Evolutionary conservation across 2,329 filamentous ascomycete genomes (phyloP), one percentile per base, ranked within the genome.

Genomic region (Fusarium sp.): DNA sequence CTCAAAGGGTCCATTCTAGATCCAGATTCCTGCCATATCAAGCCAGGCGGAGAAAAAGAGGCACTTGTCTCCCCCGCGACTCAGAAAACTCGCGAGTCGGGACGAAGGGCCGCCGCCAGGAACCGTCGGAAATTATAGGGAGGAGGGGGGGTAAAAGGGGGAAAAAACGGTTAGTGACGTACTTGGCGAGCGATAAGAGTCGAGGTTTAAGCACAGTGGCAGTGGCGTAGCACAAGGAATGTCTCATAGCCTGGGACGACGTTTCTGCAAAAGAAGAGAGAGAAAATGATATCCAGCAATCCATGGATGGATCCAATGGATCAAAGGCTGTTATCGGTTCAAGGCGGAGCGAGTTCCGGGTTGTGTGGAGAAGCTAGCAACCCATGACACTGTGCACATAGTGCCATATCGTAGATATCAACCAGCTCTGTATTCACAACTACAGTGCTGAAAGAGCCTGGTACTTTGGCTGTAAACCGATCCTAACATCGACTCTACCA

Each of bases 1-100:
- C 68, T 72, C 63, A 74, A 66, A 68, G 33, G 40, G 58, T 58
- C 55, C 61, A 53, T 36, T 61, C 42, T 14, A 61, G 62, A 67
- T 69, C 62, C 67, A 34, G 34, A 51, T 61, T 61, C 40, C 38
- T 61, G 27, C 27, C 33, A 31, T 58, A 27, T 58, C 61, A 49
- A 57, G 44, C 29, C 49, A 38, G 31, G 33, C 55, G 27, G 23
- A 20, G 18, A 16, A 40, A 13, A 3, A 36, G 27, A 16, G 23
- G 29, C 33, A 29, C 33, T 54, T 50, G 31, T 38, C 13, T 29
- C 27, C 27, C 27, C 13, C 44, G 29, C 16, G 61, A 44, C 44
- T 59, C 42, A 58, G 18, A 51, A 51, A 29, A 23, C 20, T 20
- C 11, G 18, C 20, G 42, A 59, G 64, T 40, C 61, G 50, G 27